Percentiles rank a stretch among this genome's conserved stretches.
Evolutionary conservation across 257 asterid genomes (phyloP).

Genomic region (Solanum boliviense): DNA sequence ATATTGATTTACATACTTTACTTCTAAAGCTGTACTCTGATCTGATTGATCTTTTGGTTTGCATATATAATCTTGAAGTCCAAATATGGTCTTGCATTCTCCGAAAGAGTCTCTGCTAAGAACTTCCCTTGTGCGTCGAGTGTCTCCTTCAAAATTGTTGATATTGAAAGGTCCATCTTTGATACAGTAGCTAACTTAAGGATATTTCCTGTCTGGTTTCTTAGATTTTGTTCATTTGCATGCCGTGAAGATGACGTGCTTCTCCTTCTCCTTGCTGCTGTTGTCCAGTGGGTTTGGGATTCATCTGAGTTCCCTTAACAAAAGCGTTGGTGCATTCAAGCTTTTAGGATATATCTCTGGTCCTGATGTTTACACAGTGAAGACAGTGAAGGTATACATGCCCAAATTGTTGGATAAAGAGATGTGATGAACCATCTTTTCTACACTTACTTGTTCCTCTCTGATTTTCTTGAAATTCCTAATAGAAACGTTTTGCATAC

Average conservation of each 20-base stretch:
- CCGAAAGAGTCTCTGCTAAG: slow-evolving; percentile 58
- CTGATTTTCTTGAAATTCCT: too few species aligned
- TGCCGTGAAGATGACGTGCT: slow-evolving; percentile 57
- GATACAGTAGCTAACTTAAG: slow-evolving; percentile 6
- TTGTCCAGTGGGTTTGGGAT: slow-evolving; percentile 59
- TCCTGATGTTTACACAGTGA: slow-evolving; percentile 28
- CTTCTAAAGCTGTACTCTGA: slow-evolving; percentile 3
- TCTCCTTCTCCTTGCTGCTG: slow-evolving; percentile 61
- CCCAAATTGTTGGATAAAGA: not conserved
- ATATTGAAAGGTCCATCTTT: slow-evolving; percentile 54
- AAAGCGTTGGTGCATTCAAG: slow-evolving; percentile 42
- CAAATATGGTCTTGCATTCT: slow-evolving; percentile 62
- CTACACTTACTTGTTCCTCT: not conserved
- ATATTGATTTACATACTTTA: not conserved
- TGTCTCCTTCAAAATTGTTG: slow-evolving; percentile 61
- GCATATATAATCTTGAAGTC: slow-evolving; percentile 29
- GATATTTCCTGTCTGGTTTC: slow-evolving; percentile 1
- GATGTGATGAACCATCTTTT: not conserved
- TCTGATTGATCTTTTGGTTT: slow-evolving; percentile 13
- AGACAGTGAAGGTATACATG: slow-evolving; percentile 3
- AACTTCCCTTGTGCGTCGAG: slow-evolving; percentile 62
- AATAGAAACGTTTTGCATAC: too few species aligned
- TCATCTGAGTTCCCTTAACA: slow-evolving; percentile 34
- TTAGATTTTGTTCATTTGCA: slow-evolving; percentile 15
- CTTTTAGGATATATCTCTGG: slow-evolving; percentile 74